Percentiles rank a stretch among this genome's conserved stretches.
Evolutionary conservation across 2,329 filamentous ascomycete species (phyloP).

Genomic region (Pseudonectria buxi): DNA sequence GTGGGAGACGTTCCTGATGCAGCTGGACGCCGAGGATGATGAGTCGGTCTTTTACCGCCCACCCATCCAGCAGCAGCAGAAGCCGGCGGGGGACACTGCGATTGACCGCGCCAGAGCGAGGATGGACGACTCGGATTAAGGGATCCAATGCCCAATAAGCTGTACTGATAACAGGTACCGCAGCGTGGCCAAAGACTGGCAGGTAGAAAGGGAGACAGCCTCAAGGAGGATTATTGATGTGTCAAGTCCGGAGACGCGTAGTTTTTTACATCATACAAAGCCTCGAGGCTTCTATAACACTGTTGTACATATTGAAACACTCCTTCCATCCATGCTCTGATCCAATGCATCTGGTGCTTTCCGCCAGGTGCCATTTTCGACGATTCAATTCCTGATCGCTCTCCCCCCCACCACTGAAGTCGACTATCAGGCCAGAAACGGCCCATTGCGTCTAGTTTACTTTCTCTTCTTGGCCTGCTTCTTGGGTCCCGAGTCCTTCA

Average conservation of each 20-base stretch:
- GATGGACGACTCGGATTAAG: conserved; percentile 54
- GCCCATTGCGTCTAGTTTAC: conserved; percentile 31
- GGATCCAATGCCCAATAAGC: too few relatives aligned
- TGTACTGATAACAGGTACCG: not conserved
- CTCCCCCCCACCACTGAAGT: conserved; percentile 1
- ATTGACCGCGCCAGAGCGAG: conserved; percentile 53
- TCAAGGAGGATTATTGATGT: conserved; percentile 11
- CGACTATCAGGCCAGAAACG: too few relatives aligned
- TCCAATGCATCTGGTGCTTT: conserved; percentile 4
- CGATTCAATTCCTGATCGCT: conserved; percentile 4
- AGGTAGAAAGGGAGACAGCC: conserved; percentile 3
- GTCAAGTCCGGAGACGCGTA: conserved; percentile 20
- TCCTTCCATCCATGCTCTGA: conserved; percentile 14
- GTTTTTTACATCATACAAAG: conserved; percentile 30
- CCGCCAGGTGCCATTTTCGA: not conserved
- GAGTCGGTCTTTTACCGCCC: conserved; percentile 61
- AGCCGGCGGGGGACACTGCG: conserved; percentile 49
- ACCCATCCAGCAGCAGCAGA: conserved; percentile 45
- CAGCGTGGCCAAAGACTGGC: not conserved
- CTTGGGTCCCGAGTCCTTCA: conserved; percentile 32
- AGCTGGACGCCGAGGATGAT: conserved; percentile 89
- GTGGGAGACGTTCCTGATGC: conserved; percentile 97
- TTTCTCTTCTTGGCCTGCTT: conserved; percentile 43
- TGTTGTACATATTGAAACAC: conserved; percentile 29
- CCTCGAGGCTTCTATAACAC: conserved; percentile 20